Evolutionary conservation across 371 early-diverging fungal species (phyloP), one percentile per base, ranked within the genome.

Genomic region (Actinomucor elegans): DNA sequence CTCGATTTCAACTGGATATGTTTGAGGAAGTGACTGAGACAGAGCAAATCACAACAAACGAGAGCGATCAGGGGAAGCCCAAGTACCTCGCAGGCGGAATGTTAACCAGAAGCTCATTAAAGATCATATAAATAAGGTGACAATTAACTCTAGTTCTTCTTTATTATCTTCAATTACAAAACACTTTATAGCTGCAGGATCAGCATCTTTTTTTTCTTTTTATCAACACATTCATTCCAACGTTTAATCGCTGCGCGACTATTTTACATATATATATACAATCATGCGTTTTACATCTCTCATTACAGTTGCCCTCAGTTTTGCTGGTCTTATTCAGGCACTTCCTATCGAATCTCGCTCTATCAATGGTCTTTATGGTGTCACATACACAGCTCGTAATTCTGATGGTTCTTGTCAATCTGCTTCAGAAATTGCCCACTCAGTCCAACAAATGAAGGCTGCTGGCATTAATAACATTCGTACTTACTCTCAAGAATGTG

Each of bases 401-500:
- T 37, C 71, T 29, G 66, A 67, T 52, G 73, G 73, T 5, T 38
- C 51, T 10, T 77, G 77, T 35, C 69, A 67, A 42, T 51, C 58
- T 27, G 20, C 59, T 21, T 41, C 45, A n/a, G 47, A 73, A 43
- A 59, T 71, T 18, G n/a, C 28, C 14, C 23, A 35, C 11, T 41
- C 43, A 14, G 38, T 77, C 48, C 55, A 64, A 24, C 35, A 48
- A 11, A 71, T 77, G 64, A 66, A 67, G 17, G 21, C 58, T 3
- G 63, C 61, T 12, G 71, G 74, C 5, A 62, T 77, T 17, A 36
- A 28, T 28, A 57, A 58, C 41, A 64, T 77, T 28, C 73, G 77
- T 36, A 77, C 77, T 2, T 77, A 77, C 21, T 62, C 77, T 17
- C 74, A 73, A 69, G 77, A 73, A 48, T 77, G 77, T 38, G 49